phyloP scores from a whole-genome alignment of 768 basidiomycete genomes.

The Lentinula raphanica region DNA sequence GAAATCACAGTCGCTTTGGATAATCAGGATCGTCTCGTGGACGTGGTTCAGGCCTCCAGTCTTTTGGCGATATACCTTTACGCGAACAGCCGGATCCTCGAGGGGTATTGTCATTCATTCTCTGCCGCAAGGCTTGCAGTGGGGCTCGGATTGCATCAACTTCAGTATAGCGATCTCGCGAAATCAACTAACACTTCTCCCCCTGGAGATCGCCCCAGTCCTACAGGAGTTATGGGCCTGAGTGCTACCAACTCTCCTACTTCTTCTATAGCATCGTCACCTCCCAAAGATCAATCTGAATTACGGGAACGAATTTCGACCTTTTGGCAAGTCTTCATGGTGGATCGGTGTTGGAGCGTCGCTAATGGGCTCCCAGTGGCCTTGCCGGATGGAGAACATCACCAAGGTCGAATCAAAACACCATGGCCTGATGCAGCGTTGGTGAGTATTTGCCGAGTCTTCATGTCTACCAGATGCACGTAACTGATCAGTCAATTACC shows the following conservation, averaged over 20 bases:
- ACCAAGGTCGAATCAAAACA: constrained; percentile 46
- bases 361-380: constrained; percentile 49
- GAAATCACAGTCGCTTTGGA: constrained; percentile 52
- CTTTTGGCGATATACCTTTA: constrained; percentile 59
- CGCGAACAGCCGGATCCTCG: constrained; percentile 47
- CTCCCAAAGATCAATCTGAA: constrained; percentile 35
- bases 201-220: background rate
- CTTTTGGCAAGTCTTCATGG: constrained; percentile 60
- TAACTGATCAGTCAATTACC: background rate
- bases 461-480: background rate
- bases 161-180: constrained; percentile 24
- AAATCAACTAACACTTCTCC: background rate
- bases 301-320: constrained; percentile 43
- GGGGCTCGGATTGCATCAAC: constrained; percentile 54
- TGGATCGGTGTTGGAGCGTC: constrained; percentile 58
- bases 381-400: constrained; percentile 44
- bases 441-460: constrained; percentile 14
- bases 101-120: constrained; percentile 58
- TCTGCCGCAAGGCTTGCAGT: constrained; percentile 58
- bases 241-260: background rate
- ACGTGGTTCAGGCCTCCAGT: constrained; percentile 56
- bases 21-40: constrained; percentile 48
- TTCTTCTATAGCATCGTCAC: constrained; percentile 23
- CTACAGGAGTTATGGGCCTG: background rate
- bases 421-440: constrained; percentile 36